Conservation (phyloP, 2,329 filamentous ascomycete species). For the Xylariaceae sp. region DNA sequence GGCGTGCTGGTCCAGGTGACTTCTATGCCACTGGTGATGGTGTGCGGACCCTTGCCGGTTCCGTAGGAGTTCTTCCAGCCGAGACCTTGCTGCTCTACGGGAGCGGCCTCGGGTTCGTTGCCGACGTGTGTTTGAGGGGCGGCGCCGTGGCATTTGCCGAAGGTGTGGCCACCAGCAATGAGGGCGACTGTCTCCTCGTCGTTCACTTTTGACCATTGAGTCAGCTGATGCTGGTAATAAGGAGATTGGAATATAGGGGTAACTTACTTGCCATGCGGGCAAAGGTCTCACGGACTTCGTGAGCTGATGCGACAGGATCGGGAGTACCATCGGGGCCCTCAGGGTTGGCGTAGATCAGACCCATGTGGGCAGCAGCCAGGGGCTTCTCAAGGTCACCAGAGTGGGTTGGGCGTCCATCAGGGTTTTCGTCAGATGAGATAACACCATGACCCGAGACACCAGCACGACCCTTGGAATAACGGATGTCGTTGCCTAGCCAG, state of each 20-base stretch:
- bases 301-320: slow-evolving; percentile 62
- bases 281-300: slow-evolving; percentile 71
- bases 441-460: slow-evolving; percentile 37
- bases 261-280: slow-evolving; percentile 61
- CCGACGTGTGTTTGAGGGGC: slow-evolving; percentile 59
- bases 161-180: slow-evolving; percentile 72
- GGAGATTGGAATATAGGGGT: background rate
- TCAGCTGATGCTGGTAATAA: slow-evolving; percentile 1
- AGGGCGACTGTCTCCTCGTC: slow-evolving; percentile 76
- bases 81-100: slow-evolving; percentile 61
- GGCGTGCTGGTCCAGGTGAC: slow-evolving; percentile 75
- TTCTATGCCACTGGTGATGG: slow-evolving; percentile 72
- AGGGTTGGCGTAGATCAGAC: slow-evolving; percentile 77
- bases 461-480: slow-evolving; percentile 52
- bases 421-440: slow-evolving; percentile 31
- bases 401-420: slow-evolving; percentile 44
- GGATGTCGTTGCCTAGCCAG: slow-evolving; percentile 70
- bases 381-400: slow-evolving; percentile 62
- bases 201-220: slow-evolving; percentile 45
- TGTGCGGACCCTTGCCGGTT: slow-evolving; percentile 63
- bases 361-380: slow-evolving; percentile 65
- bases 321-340: slow-evolving; percentile 69
- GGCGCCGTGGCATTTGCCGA: slow-evolving; percentile 78
- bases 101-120: slow-evolving; percentile 60
- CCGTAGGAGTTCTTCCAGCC: slow-evolving; percentile 65